Evolutionary conservation across 176 grass and related monocot genomes (phyloP).

Genomic region (Oryza coarctata): DNA sequence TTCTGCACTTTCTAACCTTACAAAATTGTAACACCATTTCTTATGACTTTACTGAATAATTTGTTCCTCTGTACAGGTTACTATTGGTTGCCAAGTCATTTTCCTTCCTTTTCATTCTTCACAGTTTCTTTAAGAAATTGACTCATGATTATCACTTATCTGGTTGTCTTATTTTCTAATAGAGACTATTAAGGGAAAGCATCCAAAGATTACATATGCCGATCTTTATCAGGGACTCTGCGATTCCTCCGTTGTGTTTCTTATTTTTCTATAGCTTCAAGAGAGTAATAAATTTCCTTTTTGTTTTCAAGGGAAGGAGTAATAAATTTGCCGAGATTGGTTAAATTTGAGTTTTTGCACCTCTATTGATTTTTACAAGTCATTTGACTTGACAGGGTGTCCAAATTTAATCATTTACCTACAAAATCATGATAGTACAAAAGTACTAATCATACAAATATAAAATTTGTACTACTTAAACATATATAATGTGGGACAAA

Average conservation of each 20-base stretch:
- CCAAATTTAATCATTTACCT: not conserved
- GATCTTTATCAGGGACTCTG: slow-evolving; percentile 87
- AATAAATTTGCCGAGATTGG: not conserved
- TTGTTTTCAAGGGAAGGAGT: too few species aligned
- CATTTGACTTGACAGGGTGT: not conserved
- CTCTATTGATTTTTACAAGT: not conserved
- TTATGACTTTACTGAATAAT: too few species aligned
- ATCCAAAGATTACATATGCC: slow-evolving; percentile 87
- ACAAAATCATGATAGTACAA: not conserved
- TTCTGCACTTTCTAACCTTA: too few species aligned
- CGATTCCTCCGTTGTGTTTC: not conserved
- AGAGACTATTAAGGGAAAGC: slow-evolving; percentile 75
- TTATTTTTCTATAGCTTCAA: not conserved
- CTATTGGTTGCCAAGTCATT: not conserved
- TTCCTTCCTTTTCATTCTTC: slow-evolving; percentile 12
- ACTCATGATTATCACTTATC: slow-evolving; percentile 32
- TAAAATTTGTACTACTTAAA: not conserved
- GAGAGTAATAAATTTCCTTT: not conserved
- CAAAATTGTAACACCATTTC: too few species aligned
- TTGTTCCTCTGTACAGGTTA: not conserved
- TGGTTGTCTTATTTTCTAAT: slow-evolving; percentile 29
- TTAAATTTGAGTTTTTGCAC: not conserved
- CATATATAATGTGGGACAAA: too few species aligned
- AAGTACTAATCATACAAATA: not conserved
- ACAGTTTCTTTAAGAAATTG: not conserved